These are phyloP conservation scores for Torulaspora gathmanii DNA, from an alignment of 805 yeast species.

Conservation along the genomic window DNA sequence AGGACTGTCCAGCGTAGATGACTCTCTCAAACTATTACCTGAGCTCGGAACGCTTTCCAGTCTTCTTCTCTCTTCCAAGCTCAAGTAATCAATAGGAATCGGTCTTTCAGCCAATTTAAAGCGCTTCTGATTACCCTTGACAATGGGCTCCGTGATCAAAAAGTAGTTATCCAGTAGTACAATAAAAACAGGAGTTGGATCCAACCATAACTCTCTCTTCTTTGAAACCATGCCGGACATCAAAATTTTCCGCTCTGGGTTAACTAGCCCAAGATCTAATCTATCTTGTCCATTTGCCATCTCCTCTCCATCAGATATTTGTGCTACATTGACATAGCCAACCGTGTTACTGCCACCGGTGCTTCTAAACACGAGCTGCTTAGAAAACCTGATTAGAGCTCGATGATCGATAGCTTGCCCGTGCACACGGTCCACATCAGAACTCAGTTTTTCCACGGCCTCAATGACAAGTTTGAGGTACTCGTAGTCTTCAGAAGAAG, in stretches of 20 bases:
- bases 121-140: conserved; percentile 36
- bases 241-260: conserved; percentile 52
- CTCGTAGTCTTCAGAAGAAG: conserved; percentile 48
- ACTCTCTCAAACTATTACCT: conserved; percentile 9
- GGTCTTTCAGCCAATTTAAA: conserved; percentile 52
- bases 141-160: conserved; percentile 54
- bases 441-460: conserved; percentile 51
- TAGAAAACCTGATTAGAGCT: conserved; percentile 48
- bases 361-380: conserved; percentile 28
- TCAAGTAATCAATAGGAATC: conserved; percentile 54
- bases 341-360: conserved; percentile 24
- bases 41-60: conserved; percentile 12
- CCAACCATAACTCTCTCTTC: conserved; percentile 61
- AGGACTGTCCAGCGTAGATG: conserved; percentile 7
- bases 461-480: conserved; percentile 50
- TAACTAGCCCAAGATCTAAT: conserved; percentile 45
- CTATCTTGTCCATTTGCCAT: conserved; percentile 19
- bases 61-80: conserved; percentile 44
- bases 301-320: conserved; percentile 3
- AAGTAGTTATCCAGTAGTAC: conserved; percentile 69
- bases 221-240: conserved; percentile 54
- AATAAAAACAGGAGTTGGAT: conserved; percentile 46
- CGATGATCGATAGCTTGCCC: conserved; percentile 56
- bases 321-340: conserved; percentile 25
- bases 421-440: conserved; percentile 57